Evolutionary conservation across 768 basidiomycete genomes (phyloP), one percentile per base, ranked within the genome.

Genomic region (Suillus cothurnatus): DNA sequence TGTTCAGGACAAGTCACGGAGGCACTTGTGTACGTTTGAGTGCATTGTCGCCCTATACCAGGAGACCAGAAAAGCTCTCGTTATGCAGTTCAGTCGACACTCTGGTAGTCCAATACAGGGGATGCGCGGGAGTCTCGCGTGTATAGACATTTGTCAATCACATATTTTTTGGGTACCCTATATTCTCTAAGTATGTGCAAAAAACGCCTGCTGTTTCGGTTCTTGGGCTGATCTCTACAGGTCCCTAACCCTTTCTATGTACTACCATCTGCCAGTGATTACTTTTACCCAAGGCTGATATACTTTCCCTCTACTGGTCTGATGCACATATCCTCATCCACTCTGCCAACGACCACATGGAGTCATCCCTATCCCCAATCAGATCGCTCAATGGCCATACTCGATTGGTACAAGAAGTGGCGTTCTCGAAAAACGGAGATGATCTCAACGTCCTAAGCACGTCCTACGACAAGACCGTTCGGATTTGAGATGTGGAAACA

Each of bases 401-500:
- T 49, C 0, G 2, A 2, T 23, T 0, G 4, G 0, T 43, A 43
- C 1, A 6, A 17, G 5, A 19, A 41, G 17, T 19, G 7, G 6
- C 0, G 45, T 45, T 45, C n/a, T 45, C 11, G 11, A n/a, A 47
- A 23, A 12, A 47, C 1, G 2, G 21, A 1, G n/a, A 45, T 45
- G 5, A n/a, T 11, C 45, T 45, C 45, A 45, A 45, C 19, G 21
- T n/a, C 0, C 2, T 45, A 4, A 45, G 45, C 45, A 45, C 21
- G 4, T n/a, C 21, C 11, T 0, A 2, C 4, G 45, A 45, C 21
- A 5, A 45, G 45, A 45, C 45, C 11, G 45, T 45, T 45, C 45
- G n/a, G n/a, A 45, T 45, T n/a, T 45, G 45, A n/a, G n/a, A 45
- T 3, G 9, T n/a, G 21, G 11, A 45, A 11, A 45, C 45, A 45